A percentile compares a stretch with the other conserved stretches of the same genome.
Evolutionary conservation across 2,329 filamentous ascomycete species (phyloP).

Genomic region (Scleromitrula shiraiana): DNA sequence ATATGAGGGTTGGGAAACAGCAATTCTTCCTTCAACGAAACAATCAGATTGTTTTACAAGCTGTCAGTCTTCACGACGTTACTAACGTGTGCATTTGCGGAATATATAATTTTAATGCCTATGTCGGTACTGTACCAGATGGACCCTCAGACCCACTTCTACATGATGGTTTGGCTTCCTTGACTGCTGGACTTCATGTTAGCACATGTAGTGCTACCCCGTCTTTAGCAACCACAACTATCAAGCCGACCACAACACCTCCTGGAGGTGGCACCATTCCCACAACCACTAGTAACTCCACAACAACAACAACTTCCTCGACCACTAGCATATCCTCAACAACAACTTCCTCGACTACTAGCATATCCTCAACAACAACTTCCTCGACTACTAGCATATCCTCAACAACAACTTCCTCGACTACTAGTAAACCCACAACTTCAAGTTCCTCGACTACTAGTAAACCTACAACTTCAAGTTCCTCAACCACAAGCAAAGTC

Average conservation of each 20-base stretch:
- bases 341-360: not conserved
- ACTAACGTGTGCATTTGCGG: constrained; percentile 17
- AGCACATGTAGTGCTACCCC: constrained; percentile 28
- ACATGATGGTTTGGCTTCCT: constrained; percentile 22
- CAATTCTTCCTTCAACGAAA: constrained; percentile 16
- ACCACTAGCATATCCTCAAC: not conserved
- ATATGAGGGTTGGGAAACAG: constrained; percentile 18
- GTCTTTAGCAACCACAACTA: constrained; percentile 27
- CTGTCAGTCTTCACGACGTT: constrained; percentile 15
- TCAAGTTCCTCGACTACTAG: constrained; percentile 10
- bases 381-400: not conserved
- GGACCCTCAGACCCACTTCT: constrained; percentile 22
- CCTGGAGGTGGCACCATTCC: constrained; percentile 3
- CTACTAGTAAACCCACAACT: too few relatives aligned
- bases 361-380: not conserved
- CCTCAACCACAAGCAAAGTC: constrained; percentile 12
- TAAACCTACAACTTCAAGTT: too few relatives aligned
- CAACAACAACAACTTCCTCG: constrained; percentile 10
- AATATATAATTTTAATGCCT: constrained; percentile 23
- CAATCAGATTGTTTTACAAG: constrained; percentile 12
- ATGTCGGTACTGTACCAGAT: constrained; percentile 18
- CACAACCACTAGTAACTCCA: constrained; percentile 2
- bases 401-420: constrained; percentile 4
- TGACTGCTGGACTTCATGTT: constrained; percentile 28
- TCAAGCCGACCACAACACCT: constrained; percentile 14